Base-by-base conservation (phyloP, 164 flowering plant genomes). In the Akebia trifoliata region DNA sequence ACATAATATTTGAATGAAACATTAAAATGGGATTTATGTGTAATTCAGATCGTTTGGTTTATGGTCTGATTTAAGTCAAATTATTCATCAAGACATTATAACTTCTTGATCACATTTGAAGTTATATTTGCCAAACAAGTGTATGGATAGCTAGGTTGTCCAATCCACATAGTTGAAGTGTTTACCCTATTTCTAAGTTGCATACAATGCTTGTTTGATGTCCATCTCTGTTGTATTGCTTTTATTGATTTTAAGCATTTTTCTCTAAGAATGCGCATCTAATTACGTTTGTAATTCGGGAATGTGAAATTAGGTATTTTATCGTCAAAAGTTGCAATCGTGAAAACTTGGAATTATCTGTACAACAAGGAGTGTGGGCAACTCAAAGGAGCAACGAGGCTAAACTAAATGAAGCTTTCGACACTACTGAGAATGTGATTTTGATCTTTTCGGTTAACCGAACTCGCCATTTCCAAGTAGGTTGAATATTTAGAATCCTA, bases 311-410 rank as follows among this genome's bases (percentile, higher is more conserved):
- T 75, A 94, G 99, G 91, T 94, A 90, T 63, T 94, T 94, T 71
- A 84, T 94, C 61, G 99, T 94, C 53, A 94, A 94, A 79, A 94
- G 99, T 73, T 90, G 95, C 81, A 94, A 94, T 53, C 85, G 95
- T 18, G 99, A 94, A 76, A 94, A 94, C 75, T 69, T 94, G 69
- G 99, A 94, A 69, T 68, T 94, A 55, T 94, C 99, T 48, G 96
- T 85, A 47, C 99, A 90, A 68, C 97, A 94, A 83, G 99, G 99
- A 64, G 96, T 90, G 8, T 94, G 99, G 99, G 99, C 99, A 73
- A 94, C 99, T 62, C 99, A 94, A 67, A 76, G 95, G 67, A 94
- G 97, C 83, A 94, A 94, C 65, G 99, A 94, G 74, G 83, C 99
- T 53, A 94, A 90, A 78, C 77, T 94, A 14, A 90, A 90, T 76